These are phyloP conservation scores for Blastobotrys robertii DNA, from an alignment of 805 yeast genomes.

Conservation along the genomic window DNA sequence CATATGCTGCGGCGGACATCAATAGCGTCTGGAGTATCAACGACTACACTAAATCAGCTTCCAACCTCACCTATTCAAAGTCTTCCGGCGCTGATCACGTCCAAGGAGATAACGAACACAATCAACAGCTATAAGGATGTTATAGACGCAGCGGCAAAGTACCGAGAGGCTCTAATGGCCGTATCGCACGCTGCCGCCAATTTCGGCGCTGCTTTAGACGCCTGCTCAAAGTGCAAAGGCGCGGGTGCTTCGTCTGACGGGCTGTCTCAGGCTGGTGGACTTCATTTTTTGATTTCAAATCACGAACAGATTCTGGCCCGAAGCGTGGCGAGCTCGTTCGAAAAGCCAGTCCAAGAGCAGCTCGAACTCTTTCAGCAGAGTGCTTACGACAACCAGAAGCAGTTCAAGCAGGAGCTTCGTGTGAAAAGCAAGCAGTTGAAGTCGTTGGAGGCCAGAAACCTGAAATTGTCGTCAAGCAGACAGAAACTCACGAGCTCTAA, in stretches of 20 bases:
- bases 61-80: too few species aligned
- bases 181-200: constrained; percentile 56
- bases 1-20: too few species aligned
- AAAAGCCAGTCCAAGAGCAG: constrained; percentile 40
- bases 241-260: constrained; percentile 53
- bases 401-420: constrained; percentile 46
- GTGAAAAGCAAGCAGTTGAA: constrained; percentile 44
- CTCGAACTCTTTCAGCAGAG: constrained; percentile 36
- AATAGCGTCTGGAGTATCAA: too few species aligned
- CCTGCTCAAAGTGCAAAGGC: constrained; percentile 52
- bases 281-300: constrained; percentile 66
- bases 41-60: too few species aligned
- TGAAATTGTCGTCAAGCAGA: constrained; percentile 42
- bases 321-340: constrained; percentile 45
- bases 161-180: constrained; percentile 37
- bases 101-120: constrained; percentile 47
- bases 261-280: constrained; percentile 60
- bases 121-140: constrained; percentile 40
- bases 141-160: constrained; percentile 36
- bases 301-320: constrained; percentile 64
- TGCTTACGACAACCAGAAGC: constrained; percentile 39
- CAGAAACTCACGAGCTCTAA: constrained; percentile 41
- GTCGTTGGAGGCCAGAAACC: constrained; percentile 51
- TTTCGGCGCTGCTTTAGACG: constrained; percentile 63
- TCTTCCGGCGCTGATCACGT: constrained; percentile 49